Base-by-base conservation (phyloP, 1,139 yeast genomes). In the Candida anutae region DNA sequence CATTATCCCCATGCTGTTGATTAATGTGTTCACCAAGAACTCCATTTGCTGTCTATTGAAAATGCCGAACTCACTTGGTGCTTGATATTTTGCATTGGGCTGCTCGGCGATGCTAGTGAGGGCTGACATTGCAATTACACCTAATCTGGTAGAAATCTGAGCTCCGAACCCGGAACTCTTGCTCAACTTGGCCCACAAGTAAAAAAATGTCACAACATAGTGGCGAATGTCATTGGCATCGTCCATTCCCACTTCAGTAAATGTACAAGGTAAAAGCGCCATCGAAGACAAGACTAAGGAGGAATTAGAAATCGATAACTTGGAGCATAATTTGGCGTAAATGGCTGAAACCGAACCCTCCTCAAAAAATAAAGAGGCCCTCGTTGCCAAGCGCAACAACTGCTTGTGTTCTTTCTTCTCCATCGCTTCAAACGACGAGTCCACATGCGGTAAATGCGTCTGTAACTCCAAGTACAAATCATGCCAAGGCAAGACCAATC, bases 141-240 rank as follows among this genome's bases (percentile, higher is more conserved):
- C 83, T 26, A 84, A 53, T 15, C 84, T 56, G 11, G 80, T 74
- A 10, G 87, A 65, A 30, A 84, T 47, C 42, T 77, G 82, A 13
- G 77, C 63, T 38, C 84, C 94, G 27, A 77, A 69, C 9, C 72
- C 70, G 3, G 74, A 61, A 10, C 74, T 67, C 25, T 74, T 67
- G 26, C 71, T 64, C 10, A 76, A 62, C 22, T 78, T 69, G 4
- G 68, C 48, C 95, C 96, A 87, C 31, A 84, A 55, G 40, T 82
- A 76, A 42, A 83, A 84, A 12, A 84, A 50, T 1, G 87, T 58
- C 0, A 88, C 75, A 11, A 78, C 45, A 40, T 77, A 77, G 37
- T 72, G 58, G 31, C 78, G 63, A 4, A 65, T 58, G 45, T 73
- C 78, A 17, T 48, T 35, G 13, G 51, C 44, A 25, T 54, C 52